These are phyloP conservation scores for Plasmodium reichenowi DNA, from an alignment of 169 alveolate genomes.

Conservation along the genomic window DNA sequence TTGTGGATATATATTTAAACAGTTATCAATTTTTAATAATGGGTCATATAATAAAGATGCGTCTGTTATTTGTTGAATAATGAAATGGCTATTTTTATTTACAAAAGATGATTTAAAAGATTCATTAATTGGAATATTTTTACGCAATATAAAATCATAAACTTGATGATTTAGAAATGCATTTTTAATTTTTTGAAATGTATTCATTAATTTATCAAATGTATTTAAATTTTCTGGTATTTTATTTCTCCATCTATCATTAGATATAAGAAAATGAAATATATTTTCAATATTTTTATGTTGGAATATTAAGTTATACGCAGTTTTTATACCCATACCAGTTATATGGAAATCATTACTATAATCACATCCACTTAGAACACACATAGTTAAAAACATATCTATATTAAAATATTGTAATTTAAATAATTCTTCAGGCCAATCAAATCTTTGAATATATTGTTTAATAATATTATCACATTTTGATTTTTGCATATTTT, in stretches of 20 bases:
- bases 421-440: conserved; percentile 77
- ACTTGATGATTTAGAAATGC: conserved; percentile 85
- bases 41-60: conserved; percentile 15
- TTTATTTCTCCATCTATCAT: conserved; percentile 81
- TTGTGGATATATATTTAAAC: conserved; percentile 10
- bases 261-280: conserved; percentile 59
- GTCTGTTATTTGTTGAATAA: conserved; percentile 27
- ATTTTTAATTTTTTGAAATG: conserved; percentile 78
- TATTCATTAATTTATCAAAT: conserved; percentile 71
- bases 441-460: conserved; percentile 34
- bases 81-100: not conserved
- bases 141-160: conserved; percentile 73
- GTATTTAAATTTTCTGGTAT: conserved; percentile 79
- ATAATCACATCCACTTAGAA: conserved; percentile 86
- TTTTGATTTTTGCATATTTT: not conserved
- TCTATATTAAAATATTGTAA: conserved; percentile 80
- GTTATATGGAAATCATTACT: conserved; percentile 85
- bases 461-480: conserved; percentile 69
- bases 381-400: conserved; percentile 86
- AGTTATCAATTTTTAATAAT: not conserved
- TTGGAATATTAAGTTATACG: conserved; percentile 78
- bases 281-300: conserved; percentile 75
- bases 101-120: conserved; percentile 43
- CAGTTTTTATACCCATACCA: conserved; percentile 88
- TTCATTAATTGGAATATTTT: conserved; percentile 33